Percentiles rank a stretch among this genome's conserved stretches.
phyloP scores from a whole-genome alignment of 2,329 filamentous ascomycete genomes.

The Fusarium pseudograminearum region DNA sequence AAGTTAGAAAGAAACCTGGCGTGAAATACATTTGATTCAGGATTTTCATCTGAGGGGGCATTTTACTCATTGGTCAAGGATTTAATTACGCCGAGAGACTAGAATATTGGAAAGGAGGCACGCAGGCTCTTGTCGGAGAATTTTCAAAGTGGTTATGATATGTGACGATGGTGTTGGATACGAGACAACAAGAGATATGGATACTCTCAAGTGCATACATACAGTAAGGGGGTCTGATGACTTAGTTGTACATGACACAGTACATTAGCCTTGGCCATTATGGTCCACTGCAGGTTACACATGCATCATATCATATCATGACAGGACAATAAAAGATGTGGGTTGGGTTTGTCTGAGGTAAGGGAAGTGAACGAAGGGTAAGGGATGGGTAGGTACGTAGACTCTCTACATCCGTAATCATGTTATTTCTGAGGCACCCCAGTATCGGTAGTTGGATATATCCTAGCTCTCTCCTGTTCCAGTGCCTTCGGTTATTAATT shows the following conservation, averaged over 20 bases:
- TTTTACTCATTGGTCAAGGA: neutral
- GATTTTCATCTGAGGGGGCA: neutral
- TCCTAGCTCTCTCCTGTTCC: conserved; percentile 5
- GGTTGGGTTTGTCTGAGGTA: neutral
- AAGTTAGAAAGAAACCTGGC: conserved; percentile 8
- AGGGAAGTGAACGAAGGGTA: neutral
- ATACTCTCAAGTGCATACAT: neutral
- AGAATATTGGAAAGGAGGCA: neutral
- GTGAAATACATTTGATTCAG: neutral
- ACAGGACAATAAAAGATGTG: neutral
- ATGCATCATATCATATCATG: neutral
- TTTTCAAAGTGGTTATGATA: conserved; percentile 13
- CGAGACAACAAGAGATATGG: neutral
- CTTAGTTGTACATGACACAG: neutral
- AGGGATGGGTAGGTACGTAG: neutral
- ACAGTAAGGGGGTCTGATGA: neutral
- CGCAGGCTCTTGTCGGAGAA: conserved; percentile 4
- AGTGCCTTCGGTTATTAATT: neutral
- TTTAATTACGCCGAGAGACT: neutral
- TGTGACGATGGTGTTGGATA: conserved; percentile 11
- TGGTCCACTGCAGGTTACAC: neutral
- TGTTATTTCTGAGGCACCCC: conserved; percentile 4
- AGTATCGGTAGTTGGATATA: conserved; percentile 16
- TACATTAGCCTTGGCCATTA: conserved; percentile 10
- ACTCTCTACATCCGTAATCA: neutral